These are phyloP conservation scores for Glebionis coronaria DNA, from an alignment of 129 eudicot species.

Conservation along the genomic window DNA sequence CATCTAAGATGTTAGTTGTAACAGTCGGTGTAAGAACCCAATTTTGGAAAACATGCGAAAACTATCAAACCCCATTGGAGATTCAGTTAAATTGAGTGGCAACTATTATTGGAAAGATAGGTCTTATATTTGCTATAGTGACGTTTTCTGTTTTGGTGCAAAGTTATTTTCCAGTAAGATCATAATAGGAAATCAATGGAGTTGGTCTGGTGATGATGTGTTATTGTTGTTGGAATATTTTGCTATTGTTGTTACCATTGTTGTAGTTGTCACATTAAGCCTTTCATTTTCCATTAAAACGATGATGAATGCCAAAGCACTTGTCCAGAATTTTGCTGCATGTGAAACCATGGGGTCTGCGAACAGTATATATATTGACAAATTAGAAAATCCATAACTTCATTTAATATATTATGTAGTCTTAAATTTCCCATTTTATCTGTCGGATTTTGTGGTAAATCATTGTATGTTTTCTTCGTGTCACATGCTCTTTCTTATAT, in stretches of 20 bases:
- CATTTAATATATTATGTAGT: no score
- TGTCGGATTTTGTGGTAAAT: no score
- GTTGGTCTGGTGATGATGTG: slow-evolving; percentile 78
- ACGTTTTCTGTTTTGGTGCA: slow-evolving; percentile 85
- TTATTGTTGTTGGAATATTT: slow-evolving; percentile 68
- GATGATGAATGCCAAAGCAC: slow-evolving; percentile 96
- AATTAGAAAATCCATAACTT: no score
- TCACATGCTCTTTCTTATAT: no score
- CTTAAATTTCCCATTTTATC: no score
- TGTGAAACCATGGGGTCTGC: slow-evolving; percentile 99
- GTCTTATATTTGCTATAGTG: slow-evolving; percentile 74
- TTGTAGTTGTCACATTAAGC: slow-evolving; percentile 85
- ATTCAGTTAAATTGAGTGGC: slow-evolving; percentile 89
- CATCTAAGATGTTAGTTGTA: slow-evolving; percentile 83
- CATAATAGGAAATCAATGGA: slow-evolving; percentile 45
- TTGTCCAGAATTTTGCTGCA: slow-evolving; percentile 83
- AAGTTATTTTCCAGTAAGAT: slow-evolving; percentile 45
- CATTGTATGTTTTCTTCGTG: no score
- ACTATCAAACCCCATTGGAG: slow-evolving; percentile 88
- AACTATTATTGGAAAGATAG: slow-evolving; percentile 83
- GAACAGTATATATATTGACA: no score
- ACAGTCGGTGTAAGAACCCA: slow-evolving; percentile 96
- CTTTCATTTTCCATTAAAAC: slow-evolving; percentile 91
- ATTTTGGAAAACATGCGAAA: slow-evolving; percentile 92
- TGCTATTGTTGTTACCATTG: slow-evolving; percentile 91